Evolutionary conservation across 2,329 filamentous ascomycete species (phyloP), one percentile per base, ranked within the genome.

Genomic region (Aureobasidium sp.): DNA sequence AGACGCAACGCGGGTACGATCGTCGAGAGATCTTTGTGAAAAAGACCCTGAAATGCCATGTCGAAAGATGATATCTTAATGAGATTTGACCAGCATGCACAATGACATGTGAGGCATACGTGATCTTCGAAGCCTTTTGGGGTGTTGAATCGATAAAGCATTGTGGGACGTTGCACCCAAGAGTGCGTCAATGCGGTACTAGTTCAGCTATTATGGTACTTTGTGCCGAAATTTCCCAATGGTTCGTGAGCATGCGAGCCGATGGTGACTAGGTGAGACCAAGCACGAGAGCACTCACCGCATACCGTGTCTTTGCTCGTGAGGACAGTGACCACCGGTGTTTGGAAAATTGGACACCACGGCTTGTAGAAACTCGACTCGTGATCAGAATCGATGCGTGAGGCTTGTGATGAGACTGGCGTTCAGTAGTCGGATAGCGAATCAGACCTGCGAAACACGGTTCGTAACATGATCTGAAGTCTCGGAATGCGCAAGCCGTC

Each of bases 161-260:
- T 29, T n/a, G 29, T 40, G 53, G 53, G 53, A 57, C 53, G 53
- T 57, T 57, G 40, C n/a, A 21, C 27, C 40, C 19, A 57, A 11
- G n/a, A 45, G 40, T 57, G 40, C 27, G 53, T 57, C 53, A 57
- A 57, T 45, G 40, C 53, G 29, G 13, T 45, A n/a, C 27, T 38
- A 42, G 51, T 55, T n/a, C 17, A 46, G 53, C 40, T 29, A 29
- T 27, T 37, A 9, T 29, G 27, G n/a, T n/a, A n/a, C n/a, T n/a
- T 9, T 29, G 4, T 57, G 53, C 38, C 40, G 53, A 35, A 46
- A 57, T 57, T 57, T 57, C 51, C 11, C 40, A 45, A 55, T 43
- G 19, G 27, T 42, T 55, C 27, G 51, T 43, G 25, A 37, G n/a
- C 37, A 46, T 57, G 38, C 23, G 11, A 40, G 19, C 2, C 3